These are phyloP conservation scores for Fusarium nematophilum DNA, from an alignment of 2,329 filamentous ascomycete genomes.

Conservation along the genomic window DNA sequence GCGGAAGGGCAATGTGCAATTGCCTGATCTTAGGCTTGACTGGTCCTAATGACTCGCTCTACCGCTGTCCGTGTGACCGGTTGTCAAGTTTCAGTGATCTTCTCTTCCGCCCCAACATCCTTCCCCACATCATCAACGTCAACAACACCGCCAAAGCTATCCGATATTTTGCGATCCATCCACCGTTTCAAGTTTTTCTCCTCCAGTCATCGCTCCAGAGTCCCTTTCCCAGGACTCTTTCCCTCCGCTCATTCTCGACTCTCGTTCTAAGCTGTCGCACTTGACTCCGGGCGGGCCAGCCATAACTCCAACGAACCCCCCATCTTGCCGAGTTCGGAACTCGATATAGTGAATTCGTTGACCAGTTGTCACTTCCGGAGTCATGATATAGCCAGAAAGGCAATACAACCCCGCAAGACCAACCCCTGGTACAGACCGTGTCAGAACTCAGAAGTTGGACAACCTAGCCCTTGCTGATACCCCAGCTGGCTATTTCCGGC, in stretches of 20 bases:
- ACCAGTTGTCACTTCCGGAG: conserved; percentile 8
- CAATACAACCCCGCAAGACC: conserved; percentile 21
- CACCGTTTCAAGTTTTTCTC: not conserved
- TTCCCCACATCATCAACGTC: conserved; percentile 23
- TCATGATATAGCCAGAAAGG: conserved; percentile 25
- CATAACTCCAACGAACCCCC: conserved; percentile 2
- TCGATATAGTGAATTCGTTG: not conserved
- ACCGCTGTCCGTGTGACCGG: conserved; percentile 8
- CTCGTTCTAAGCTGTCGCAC: not conserved
- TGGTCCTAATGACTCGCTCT: not conserved
- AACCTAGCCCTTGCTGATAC: conserved; percentile 1
- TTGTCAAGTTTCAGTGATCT: not conserved
- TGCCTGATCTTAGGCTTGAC: conserved; percentile 15
- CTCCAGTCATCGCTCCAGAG: not conserved
- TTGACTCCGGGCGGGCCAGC: not conserved
- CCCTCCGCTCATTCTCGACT: not conserved
- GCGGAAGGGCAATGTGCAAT: conserved; percentile 11
- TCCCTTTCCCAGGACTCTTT: not conserved
- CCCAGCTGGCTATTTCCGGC: not conserved
- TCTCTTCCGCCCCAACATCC: conserved; percentile 4
- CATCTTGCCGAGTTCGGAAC: not conserved
- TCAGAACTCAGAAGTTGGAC: too few relatives aligned
- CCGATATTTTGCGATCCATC: conserved; percentile 31
- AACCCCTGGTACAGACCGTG: too few relatives aligned
- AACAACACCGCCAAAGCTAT: conserved; percentile 12